phyloP scores from a whole-genome alignment of 352 stramenopile species.

The Phytophthora rubi region DNA sequence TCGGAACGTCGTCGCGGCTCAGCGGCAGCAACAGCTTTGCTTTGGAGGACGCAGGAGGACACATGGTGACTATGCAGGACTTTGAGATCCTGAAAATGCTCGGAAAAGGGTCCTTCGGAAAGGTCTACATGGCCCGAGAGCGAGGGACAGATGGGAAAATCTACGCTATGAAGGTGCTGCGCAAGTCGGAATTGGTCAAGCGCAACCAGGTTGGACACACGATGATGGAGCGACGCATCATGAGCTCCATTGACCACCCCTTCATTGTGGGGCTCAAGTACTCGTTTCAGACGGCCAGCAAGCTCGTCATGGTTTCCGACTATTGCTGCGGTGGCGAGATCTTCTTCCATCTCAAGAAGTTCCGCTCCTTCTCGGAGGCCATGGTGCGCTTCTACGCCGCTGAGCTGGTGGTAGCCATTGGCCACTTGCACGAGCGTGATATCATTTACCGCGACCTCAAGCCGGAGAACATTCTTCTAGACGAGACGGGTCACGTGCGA shows the following conservation, averaged over 20 bases:
- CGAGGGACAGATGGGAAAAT: slow-evolving; percentile 71
- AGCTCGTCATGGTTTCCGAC: slow-evolving; percentile 92
- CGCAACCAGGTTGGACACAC: slow-evolving; percentile 89
- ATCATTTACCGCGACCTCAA: slow-evolving; percentile 96
- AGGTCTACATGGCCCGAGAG: slow-evolving; percentile 97
- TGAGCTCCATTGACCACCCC: slow-evolving; percentile 93
- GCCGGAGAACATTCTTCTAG: slow-evolving; percentile 94
- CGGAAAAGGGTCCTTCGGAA: slow-evolving; percentile 97
- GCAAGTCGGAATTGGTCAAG: slow-evolving; percentile 90
- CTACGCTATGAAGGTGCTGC: slow-evolving; percentile 90
- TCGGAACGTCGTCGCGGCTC: slow-evolving; percentile 26
- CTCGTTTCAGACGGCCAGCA: slow-evolving; percentile 91
- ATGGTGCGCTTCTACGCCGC: slow-evolving; percentile 94
- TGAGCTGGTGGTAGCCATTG: slow-evolving; percentile 92
- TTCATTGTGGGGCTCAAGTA: slow-evolving; percentile 97
- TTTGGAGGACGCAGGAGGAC: slow-evolving; percentile 29
- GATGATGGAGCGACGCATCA: slow-evolving; percentile 90
- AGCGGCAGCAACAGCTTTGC: slow-evolving; percentile 34
- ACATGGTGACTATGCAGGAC: slow-evolving; percentile 74
- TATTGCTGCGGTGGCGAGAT: slow-evolving; percentile 92
- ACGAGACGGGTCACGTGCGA: slow-evolving; percentile 90
- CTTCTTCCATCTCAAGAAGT: slow-evolving; percentile 93
- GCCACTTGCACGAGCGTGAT: slow-evolving; percentile 90
- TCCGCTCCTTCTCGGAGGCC: slow-evolving; percentile 88
- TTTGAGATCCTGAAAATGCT: slow-evolving; percentile 99